phyloP scores from a whole-genome alignment of 345 rosid genomes.

The Cochlearia excelsa region DNA sequence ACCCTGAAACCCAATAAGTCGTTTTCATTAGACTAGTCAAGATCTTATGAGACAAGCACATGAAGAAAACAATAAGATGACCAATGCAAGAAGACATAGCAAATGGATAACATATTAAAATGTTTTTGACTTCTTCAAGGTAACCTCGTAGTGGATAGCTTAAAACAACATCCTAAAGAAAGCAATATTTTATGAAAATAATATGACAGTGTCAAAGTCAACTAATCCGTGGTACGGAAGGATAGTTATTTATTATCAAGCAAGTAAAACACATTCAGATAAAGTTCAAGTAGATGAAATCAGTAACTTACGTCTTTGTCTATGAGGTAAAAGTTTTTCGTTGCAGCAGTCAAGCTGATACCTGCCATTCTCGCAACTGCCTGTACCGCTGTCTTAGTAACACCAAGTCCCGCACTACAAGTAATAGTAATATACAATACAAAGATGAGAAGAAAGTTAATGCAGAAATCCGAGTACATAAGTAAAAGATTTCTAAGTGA shows the following conservation, averaged over 20 bases:
- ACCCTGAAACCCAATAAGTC: constrained; percentile 55
- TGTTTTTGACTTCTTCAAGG: constrained; percentile 19
- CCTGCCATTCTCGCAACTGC: constrained; percentile 82
- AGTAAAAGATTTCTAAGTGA: constrained; percentile 6
- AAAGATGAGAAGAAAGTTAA: constrained; percentile 20
- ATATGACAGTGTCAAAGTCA: constrained; percentile 32
- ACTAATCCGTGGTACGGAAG: constrained; percentile 10
- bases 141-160: constrained; percentile 13
- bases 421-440: constrained; percentile 14
- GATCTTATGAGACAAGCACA: constrained; percentile 14
- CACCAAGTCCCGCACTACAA: constrained; percentile 99
- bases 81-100: constrained; percentile 3
- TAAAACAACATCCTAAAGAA: constrained; percentile 5
- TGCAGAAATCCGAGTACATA: not conserved
- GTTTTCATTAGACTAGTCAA: constrained; percentile 24
- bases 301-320: constrained; percentile 80
- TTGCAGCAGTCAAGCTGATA: constrained; percentile 46
- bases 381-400: constrained; percentile 69
- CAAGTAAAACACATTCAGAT: constrained; percentile 8
- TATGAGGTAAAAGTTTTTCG: constrained; percentile 61
- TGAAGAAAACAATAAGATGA: constrained; percentile 18
- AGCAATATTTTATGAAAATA: constrained; percentile 16
- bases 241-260: constrained; percentile 3
- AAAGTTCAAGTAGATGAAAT: constrained; percentile 15
- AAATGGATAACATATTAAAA: constrained; percentile 13